Conservation (phyloP, 2,329 filamentous ascomycete species). For the Periconia digitata region DNA sequence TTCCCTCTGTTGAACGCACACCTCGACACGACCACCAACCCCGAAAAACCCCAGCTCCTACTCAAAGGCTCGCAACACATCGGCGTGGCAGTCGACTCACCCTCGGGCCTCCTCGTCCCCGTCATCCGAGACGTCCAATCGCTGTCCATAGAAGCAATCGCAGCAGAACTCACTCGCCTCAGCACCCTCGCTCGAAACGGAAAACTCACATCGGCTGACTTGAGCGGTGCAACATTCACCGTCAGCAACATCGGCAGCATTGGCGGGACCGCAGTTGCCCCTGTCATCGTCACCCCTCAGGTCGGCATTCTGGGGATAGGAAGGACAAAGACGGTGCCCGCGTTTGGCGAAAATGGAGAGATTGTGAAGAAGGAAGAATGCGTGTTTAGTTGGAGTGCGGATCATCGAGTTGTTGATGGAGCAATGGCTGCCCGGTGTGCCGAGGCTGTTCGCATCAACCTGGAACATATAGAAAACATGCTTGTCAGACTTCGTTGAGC, state of each 20-base stretch:
- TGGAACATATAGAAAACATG: constrained; percentile 88
- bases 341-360: constrained; percentile 61
- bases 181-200: constrained; percentile 73
- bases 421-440: constrained; percentile 92
- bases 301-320: constrained; percentile 91
- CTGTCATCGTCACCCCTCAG: constrained; percentile 87
- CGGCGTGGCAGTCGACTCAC: constrained; percentile 93
- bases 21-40: constrained; percentile 64
- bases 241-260: constrained; percentile 96
- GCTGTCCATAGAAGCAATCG: constrained; percentile 76
- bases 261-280: constrained; percentile 87
- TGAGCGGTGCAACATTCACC: constrained; percentile 87
- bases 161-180: constrained; percentile 72
- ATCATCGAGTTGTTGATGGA: constrained; percentile 92
- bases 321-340: constrained; percentile 75
- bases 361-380: constrained; percentile 77
- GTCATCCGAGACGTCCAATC: constrained; percentile 83
- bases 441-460: constrained; percentile 72
- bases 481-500: constrained; percentile 72
- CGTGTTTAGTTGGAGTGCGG: constrained; percentile 95
- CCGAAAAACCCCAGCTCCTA: constrained; percentile 71
- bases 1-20: constrained; percentile 88
- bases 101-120: constrained; percentile 82
- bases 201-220: constrained; percentile 72
- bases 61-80: constrained; percentile 90